Base-by-base conservation (phyloP, 345 rosid species). In the Euclidium syriacum region DNA sequence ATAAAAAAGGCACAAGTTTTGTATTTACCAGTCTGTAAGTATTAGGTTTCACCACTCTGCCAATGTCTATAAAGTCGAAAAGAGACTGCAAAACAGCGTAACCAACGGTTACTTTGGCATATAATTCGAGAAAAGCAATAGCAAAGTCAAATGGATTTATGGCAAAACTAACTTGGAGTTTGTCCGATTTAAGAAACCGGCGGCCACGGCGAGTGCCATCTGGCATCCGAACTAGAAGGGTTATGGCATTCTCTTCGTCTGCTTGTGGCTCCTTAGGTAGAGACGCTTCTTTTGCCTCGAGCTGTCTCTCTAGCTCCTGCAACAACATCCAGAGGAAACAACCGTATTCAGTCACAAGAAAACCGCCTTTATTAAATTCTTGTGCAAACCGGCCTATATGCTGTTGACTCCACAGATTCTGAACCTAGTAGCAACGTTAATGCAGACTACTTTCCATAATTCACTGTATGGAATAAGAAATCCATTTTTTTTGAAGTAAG, bases 161-260 rank as follows among this genome's bases (percentile, higher is more conserved):
- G 38, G 44, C 53, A 43, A 24, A 75, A 61, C 68, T 65, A 60
- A 86, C 99, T 84, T 81, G 84, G 70, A 95, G 80, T 65, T 74
- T 82, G 60, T 90, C 87, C 12, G 94, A 82, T 78, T 80, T 95
- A 46, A 82, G 81, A 74, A 95, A 95, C 26, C 99, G 77, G n/a
- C 98, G 95, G 25, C 99, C 98, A 61, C 75, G 84, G 14, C 99
- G 80, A 36, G 84, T 76, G 27, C 98, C 98, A 78, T 90, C 96
- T 43, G 99, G 99, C 98, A 88, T 90, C 47, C 87, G 75, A 53
- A 90, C 96, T 56, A 88, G 75, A 62, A 95, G 95, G 34, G 86
- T 90, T 7, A 95, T 75, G 10, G 95, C 96, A 70, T 85, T 85
- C 65, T 90, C 96, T 68, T 95, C 89, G 58, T 80, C 80, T 29